A percentile compares a stretch with the other conserved stretches of the same genome.
Conservation (phyloP, 257 asterid species). For the Eustoma russellianum region DNA sequence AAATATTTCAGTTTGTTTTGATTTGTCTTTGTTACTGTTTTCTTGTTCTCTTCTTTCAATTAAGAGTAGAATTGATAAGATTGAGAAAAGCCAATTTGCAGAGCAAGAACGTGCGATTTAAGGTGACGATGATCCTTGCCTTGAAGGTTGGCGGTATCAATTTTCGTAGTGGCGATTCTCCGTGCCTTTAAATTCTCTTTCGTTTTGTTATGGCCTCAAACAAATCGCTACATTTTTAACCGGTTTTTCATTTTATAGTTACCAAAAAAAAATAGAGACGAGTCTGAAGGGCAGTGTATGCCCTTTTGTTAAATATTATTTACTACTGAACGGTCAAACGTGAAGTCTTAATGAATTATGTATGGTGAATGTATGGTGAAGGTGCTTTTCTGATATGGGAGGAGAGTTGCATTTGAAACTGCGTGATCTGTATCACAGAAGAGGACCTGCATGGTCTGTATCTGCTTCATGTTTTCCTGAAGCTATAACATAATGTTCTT, state of each 20-base stretch:
- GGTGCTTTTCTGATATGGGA: no score
- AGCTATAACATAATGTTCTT: neutral
- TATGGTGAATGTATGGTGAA: no score
- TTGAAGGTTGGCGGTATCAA: constrained; percentile 13
- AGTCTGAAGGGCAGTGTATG: no score
- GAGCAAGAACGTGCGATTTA: constrained; percentile 7
- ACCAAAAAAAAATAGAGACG: neutral
- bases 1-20: no score
- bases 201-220: constrained; percentile 19
- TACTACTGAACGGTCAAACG: no score
- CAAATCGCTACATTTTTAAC: constrained; percentile 13
- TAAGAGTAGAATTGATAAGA: no score
- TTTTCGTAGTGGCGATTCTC: constrained; percentile 11
- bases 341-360: no score
- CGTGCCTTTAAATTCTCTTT: constrained; percentile 14
- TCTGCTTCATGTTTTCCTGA: neutral
- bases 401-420: neutral
- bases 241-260: neutral
- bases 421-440: neutral
- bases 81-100: constrained; percentile 4
- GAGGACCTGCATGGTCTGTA: neutral
- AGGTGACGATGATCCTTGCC: constrained; percentile 8
- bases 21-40: no score
- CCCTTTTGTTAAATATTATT: no score
- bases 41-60: no score